Evolutionary conservation across 2,329 filamentous ascomycete species (phyloP), one percentile per base, ranked within the genome.

Genomic region (Phyllosticta citriasiana): DNA sequence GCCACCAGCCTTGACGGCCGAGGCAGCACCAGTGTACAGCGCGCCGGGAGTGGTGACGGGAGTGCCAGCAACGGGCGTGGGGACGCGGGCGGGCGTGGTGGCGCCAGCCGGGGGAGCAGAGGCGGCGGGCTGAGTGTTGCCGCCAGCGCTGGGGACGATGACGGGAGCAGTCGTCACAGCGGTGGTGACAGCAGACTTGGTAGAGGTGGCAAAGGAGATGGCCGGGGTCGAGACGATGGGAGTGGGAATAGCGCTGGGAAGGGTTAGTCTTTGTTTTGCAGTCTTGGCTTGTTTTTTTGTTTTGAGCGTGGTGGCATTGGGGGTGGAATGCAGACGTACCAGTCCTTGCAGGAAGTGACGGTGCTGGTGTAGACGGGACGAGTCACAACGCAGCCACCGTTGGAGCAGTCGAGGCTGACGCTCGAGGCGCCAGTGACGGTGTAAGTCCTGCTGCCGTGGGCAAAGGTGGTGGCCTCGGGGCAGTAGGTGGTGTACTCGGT

Each of bases 1-100:
- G 54, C 70, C 74, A 62, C 73, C 74, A 63, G 73, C 75, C 73
- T 80, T 78, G 70, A 75, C 73, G 68, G 79, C 80, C 26, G 19
- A 19, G 24, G 60, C 60, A 68, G 78, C 81, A 61, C 79, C 81
- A 62, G 79, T 81, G 78, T 77, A 81, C 12, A 12, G 33, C 10
- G 33, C 33, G 14, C 33, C 33, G 69, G 62, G 40, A 19, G 61
- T 57, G 55, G 65, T 62, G 54, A 65, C 57, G 33, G 70, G 67
- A 53, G 68, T 64, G 64, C 69, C 67, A 60, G 69, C 68, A 63
- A 69, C 71, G 65, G 66, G 66, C 51, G 66, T 60, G 61, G 59
- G 66, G 62, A 68, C 67, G 52, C 59, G 63, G 35, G 64, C 63
- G 53, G 63, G 62, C 71, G 68, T 59, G 66, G 55, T 56, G 58